Percentiles rank a stretch among this genome's conserved stretches.
Evolutionary conservation across 2,329 filamentous ascomycete species (phyloP).

Genomic region (Metarhizium anisopliae): DNA sequence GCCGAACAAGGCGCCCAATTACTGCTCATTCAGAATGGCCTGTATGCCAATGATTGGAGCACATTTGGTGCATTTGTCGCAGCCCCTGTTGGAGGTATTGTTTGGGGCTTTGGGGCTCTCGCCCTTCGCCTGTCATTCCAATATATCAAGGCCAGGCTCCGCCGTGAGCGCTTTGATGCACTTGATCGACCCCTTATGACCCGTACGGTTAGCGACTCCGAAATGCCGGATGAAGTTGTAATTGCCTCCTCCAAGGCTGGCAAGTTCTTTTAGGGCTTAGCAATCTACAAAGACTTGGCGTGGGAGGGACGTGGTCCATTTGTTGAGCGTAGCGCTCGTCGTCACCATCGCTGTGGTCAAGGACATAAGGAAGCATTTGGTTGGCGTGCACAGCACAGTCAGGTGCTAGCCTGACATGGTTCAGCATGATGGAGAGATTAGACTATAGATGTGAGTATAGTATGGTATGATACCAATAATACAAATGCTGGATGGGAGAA

Average conservation of each 20-base stretch:
- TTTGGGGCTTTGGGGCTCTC: conserved; percentile 61
- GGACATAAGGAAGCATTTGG: not conserved
- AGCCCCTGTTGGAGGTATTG: conserved; percentile 64
- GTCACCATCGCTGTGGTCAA: not conserved
- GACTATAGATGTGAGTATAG: not conserved
- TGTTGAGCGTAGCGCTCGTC: not conserved
- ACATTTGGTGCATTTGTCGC: conserved; percentile 77
- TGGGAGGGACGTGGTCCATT: not conserved
- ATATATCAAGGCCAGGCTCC: conserved; percentile 46
- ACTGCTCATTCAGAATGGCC: conserved; percentile 61
- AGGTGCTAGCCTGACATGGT: not conserved
- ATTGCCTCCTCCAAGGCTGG: conserved; percentile 29
- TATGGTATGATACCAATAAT: not conserved
- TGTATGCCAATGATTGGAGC: conserved; percentile 73
- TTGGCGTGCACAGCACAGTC: not conserved
- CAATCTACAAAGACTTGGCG: not conserved
- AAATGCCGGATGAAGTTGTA: conserved; percentile 20
- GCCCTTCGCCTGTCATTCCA: conserved; percentile 49
- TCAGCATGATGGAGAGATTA: not conserved
- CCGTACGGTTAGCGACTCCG: conserved; percentile 9
- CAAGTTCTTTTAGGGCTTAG: conserved; percentile 41
- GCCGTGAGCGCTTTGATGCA: conserved; percentile 56
- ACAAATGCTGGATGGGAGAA: not conserved
- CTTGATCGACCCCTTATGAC: conserved; percentile 45
- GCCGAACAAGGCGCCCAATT: conserved; percentile 55